Evolutionary conservation across 768 basidiomycete genomes (phyloP).

Genomic region (Mycena olivaceomarginata): DNA sequence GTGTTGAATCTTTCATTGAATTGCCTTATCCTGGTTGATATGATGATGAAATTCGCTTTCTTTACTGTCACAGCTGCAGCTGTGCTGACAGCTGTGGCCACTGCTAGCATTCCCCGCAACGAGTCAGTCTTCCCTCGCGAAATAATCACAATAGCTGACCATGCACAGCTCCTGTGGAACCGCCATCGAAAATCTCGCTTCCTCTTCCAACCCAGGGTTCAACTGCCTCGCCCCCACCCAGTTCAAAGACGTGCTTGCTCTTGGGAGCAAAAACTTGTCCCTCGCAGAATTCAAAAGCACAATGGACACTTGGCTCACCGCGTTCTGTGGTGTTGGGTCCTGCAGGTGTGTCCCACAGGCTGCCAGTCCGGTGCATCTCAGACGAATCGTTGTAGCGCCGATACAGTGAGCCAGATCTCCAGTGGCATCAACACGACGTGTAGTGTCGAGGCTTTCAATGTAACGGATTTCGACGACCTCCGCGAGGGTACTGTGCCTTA

Average conservation of each 20-base stretch:
- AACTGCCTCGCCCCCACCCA: conserved; percentile 3
- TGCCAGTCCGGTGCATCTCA: background rate
- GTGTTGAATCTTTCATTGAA: conserved; percentile 12
- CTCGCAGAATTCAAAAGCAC: background rate
- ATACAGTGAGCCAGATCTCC: conserved; percentile 6
- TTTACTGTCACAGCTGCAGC: conserved; percentile 13
- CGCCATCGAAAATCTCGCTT: background rate
- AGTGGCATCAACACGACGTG: background rate
- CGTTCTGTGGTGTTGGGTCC: conserved; percentile 14
- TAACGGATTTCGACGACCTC: background rate
- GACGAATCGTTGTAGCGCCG: conserved; percentile 6
- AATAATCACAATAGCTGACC: background rate
- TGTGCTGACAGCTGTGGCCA: conserved; percentile 12
- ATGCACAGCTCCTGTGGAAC: conserved; percentile 7
- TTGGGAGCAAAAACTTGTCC: background rate
- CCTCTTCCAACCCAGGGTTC: conserved; percentile 17
- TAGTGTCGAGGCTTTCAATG: background rate
- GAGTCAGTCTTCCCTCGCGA: background rate
- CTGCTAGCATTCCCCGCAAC: conserved; percentile 10
- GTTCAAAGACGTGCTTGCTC: background rate
- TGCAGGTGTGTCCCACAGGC: conserved; percentile 6
- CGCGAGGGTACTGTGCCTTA: conserved; percentile 13
- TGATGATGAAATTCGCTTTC: conserved; percentile 18
- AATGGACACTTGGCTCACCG: conserved; percentile 10
- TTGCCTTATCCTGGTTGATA: conserved; percentile 17